phyloP scores from a whole-genome alignment of 2,329 filamentous ascomycete genomes.

The Aureobasidium melanogenum region DNA sequence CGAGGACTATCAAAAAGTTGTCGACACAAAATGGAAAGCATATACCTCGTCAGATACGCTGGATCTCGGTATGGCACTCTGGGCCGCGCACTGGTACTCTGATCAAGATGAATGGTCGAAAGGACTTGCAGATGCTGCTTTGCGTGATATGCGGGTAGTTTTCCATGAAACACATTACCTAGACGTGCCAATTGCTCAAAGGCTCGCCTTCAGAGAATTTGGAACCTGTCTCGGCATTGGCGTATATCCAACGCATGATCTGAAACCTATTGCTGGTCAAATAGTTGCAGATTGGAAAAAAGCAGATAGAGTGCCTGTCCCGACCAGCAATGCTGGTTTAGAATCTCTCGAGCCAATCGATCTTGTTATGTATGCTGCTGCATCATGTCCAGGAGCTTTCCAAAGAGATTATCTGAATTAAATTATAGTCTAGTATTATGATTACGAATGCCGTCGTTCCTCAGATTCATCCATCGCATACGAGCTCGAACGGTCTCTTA shows the following conservation, averaged over 20 bases:
- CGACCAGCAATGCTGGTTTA: background rate
- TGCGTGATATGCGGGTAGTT: conserved; percentile 13
- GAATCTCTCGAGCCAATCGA: conserved; percentile 7
- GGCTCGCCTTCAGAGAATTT: conserved; percentile 20
- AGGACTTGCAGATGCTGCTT: conserved; percentile 12
- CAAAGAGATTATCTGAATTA: background rate
- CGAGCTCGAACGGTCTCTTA: background rate
- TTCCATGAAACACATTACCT: conserved; percentile 13
- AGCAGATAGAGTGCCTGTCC: conserved; percentile 1
- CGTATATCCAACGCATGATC: background rate
- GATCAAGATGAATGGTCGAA: conserved; percentile 41
- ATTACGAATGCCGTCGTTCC: background rate
- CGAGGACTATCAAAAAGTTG: conserved; percentile 42
- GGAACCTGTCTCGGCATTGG: conserved; percentile 17
- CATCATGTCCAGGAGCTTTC: conserved; percentile 6
- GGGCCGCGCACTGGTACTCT: conserved; percentile 45
- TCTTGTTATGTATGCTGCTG: conserved; percentile 14
- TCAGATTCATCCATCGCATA: background rate
- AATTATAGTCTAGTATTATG: background rate
- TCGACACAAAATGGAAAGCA: conserved; percentile 36
- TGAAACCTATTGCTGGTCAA: background rate
- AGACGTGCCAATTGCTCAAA: background rate
- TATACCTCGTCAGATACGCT: conserved; percentile 42
- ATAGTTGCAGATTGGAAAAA: conserved; percentile 8
- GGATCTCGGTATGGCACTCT: conserved; percentile 53